Evolutionary conservation across 345 rosid genomes (phyloP), one percentile per base, ranked within the genome.

Genomic region (Bretschneidera sinensis): DNA sequence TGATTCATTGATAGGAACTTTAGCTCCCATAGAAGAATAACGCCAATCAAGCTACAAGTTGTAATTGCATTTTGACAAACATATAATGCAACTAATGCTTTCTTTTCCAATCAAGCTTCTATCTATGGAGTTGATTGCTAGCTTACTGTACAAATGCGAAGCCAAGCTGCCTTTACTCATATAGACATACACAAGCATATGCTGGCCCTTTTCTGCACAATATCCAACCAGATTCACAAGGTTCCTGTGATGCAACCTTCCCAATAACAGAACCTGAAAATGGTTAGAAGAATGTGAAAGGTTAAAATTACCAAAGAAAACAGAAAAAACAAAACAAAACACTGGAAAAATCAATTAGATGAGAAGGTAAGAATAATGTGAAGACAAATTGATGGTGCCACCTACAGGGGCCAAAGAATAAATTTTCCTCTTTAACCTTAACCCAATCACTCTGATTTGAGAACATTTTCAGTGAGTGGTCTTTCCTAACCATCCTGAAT

Each of bases 101-200:
- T 14, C 9, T 11, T 47, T 56, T 66, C 43, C 28, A 34, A 63
- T 52, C 49, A 48, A 61, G 47, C 35, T 21, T 68, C 49, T 17
- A 61, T 19, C 0, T 3, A 52, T n/a, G 54, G 60, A 59, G 66
- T 60, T 39, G 63, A 61, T 1, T n/a, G 61, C 20, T 21, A 50
- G 54, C 97, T 86, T 82, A 95, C 99, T 62, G 71, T 95, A 95
- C 62, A 95, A 70, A 68, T 95, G 96, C 74, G 96, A 86, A 72
- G 95, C 91, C 66, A 95, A 77, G 83, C 97, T 86, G 71, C 97
- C 96, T 82, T 91, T 88, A 68, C 86, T 91, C 99, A 95, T 95
- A 73, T 79, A 91, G 55, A 91, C 99, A 78, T 94, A 90, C 56
- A 94, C 64, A 66, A 95, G 99, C 82, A 95, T 95, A 63, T 91